Evolutionary conservation across 352 stramenopile genomes (phyloP).

Genomic region (Phytophthora meadii): DNA sequence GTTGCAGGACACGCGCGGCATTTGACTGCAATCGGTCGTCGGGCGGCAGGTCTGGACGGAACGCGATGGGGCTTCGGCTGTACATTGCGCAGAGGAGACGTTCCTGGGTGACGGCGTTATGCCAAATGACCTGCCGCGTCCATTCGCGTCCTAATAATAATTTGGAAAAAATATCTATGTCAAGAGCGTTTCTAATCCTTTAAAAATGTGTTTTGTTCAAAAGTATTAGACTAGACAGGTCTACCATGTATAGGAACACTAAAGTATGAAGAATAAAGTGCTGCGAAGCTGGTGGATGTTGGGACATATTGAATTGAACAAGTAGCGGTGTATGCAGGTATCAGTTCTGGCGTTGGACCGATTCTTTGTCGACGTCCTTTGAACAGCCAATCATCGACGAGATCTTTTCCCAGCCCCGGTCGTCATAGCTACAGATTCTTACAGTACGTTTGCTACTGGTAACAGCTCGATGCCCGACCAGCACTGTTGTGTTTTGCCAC

Average conservation of each 20-base stretch:
- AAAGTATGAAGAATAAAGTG: no score
- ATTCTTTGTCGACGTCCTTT: neutral
- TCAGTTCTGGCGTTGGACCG: neutral
- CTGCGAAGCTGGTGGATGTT: no score
- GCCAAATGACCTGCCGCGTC: neutral
- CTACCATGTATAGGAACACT: no score
- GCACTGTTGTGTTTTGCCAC: neutral
- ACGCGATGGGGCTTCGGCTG: neutral
- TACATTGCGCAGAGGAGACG: conserved; percentile 4
- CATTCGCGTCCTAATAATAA: neutral
- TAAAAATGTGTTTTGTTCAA: neutral
- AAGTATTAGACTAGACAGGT: no score
- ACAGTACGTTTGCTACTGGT: no score
- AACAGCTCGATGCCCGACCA: neutral
- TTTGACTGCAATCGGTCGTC: neutral
- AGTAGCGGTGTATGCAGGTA: neutral
- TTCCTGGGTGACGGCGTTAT: neutral
- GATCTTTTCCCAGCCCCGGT: conserved; percentile 16
- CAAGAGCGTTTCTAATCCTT: neutral
- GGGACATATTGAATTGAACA: no score
- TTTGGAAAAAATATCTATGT: neutral
- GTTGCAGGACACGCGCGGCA: conserved; percentile 5
- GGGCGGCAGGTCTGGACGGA: neutral
- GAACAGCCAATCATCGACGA: neutral
- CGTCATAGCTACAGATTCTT: conserved; percentile 24